phyloP scores from a whole-genome alignment of 306 rosid genomes.

The Dalbergia cultrata region DNA sequence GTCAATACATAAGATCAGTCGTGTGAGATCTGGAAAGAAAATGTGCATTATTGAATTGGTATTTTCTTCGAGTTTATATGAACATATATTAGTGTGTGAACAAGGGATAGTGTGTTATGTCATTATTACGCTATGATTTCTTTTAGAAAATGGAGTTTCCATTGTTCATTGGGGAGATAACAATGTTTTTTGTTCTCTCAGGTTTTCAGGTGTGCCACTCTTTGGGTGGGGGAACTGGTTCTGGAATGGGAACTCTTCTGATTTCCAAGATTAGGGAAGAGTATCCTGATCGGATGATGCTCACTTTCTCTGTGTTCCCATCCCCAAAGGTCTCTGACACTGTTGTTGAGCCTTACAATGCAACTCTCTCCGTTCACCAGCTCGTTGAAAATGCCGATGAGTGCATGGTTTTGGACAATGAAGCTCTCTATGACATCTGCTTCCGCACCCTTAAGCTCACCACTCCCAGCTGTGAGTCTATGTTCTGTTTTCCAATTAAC shows the following conservation, averaged over 20 bases:
- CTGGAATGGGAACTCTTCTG: conserved; percentile 73
- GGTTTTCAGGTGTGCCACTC: conserved; percentile 78
- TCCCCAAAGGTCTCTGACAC: conserved; percentile 74
- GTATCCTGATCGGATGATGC: conserved; percentile 72
- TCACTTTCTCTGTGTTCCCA: conserved; percentile 69
- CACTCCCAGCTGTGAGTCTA: conserved; percentile 70
- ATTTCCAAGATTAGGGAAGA: conserved; percentile 72
- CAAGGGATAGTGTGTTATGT: neutral
- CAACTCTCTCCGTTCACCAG: conserved; percentile 73
- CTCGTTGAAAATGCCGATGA: conserved; percentile 74
- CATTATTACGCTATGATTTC: neutral
- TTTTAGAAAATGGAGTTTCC: neutral
- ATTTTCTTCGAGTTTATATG: neutral
- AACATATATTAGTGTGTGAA: neutral
- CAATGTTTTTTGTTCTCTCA: conserved; percentile 21
- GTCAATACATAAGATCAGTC: neutral
- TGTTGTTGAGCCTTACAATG: conserved; percentile 72
- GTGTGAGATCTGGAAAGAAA: neutral
- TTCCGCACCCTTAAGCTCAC: conserved; percentile 70
- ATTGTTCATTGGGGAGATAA: neutral
- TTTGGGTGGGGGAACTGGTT: conserved; percentile 71
- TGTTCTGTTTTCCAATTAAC: neutral
- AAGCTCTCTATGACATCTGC: conserved; percentile 71
- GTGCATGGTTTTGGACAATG: conserved; percentile 75
- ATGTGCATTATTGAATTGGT: neutral